These are phyloP conservation scores for Oryza brachyantha DNA, from an alignment of 176 grass and related monocot species.

Conservation along the genomic window DNA sequence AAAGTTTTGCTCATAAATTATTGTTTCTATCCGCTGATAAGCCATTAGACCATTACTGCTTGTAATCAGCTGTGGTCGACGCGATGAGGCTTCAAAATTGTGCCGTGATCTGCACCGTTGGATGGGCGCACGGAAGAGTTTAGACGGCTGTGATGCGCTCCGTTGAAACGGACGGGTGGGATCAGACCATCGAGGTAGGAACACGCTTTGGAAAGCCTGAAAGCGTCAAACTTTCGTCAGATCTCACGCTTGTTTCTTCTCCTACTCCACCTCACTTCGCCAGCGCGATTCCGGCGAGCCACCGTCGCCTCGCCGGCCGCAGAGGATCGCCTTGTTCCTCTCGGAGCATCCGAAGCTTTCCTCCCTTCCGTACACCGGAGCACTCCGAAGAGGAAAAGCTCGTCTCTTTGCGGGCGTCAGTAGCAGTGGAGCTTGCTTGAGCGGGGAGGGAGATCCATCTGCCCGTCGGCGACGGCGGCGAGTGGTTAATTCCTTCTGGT, in stretches of 20 bases:
- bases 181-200: too few relatives aligned
- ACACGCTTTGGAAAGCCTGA: neutral
- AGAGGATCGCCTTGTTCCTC: neutral
- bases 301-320: neutral
- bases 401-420: neutral
- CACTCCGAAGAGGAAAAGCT: neutral
- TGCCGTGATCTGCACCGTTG: neutral
- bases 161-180: too few relatives aligned
- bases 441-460: too few relatives aligned
- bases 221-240: neutral
- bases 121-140: neutral
- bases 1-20: too few relatives aligned
- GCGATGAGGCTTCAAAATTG: too few relatives aligned
- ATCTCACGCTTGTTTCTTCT: neutral
- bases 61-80: too few relatives aligned
- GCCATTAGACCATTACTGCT: too few relatives aligned
- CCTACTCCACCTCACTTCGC: neutral
- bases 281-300: neutral
- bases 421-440: too few relatives aligned
- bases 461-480: too few relatives aligned
- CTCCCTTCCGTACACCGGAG: neutral
- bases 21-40: too few relatives aligned
- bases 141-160: neutral
- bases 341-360: too few relatives aligned
- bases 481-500: neutral